Percentiles rank a stretch among this genome's conserved stretches.
These are phyloP conservation scores for Fraxinus angustifolia DNA, from an alignment of 305 asterid genomes.

Conservation along the genomic window DNA sequence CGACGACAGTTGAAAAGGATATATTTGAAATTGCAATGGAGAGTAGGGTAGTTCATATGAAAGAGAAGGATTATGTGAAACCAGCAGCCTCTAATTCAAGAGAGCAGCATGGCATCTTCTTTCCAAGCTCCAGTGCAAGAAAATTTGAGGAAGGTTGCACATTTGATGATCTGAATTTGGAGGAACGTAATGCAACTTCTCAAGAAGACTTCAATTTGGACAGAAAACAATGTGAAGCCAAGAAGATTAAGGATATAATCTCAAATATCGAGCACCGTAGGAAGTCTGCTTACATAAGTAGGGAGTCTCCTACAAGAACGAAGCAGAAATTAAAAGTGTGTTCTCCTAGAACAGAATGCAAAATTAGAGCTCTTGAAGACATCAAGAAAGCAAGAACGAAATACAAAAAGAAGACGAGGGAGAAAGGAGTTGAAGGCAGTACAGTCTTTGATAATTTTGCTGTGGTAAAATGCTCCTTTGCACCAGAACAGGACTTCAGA, in stretches of 20 bases:
- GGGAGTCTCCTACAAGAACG: conserved; percentile 28
- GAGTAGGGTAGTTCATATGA: conserved; percentile 23
- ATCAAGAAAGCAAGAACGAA: conserved; percentile 50
- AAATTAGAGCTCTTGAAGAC: conserved; percentile 52
- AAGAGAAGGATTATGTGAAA: neutral
- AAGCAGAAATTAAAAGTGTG: conserved; percentile 31
- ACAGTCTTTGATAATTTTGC: conserved; percentile 40
- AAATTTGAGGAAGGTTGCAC: conserved; percentile 21
- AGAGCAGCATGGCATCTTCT: neutral
- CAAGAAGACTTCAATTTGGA: conserved; percentile 28
- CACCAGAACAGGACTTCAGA: conserved; percentile 42
- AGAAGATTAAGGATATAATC: conserved; percentile 21
- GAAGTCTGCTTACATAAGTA: conserved; percentile 29
- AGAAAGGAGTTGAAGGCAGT: conserved; percentile 11
- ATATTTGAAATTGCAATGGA: conserved; percentile 24
- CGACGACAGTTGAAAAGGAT: conserved; percentile 22
- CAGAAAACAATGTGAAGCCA: conserved; percentile 24
- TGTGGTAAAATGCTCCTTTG: conserved; percentile 35
- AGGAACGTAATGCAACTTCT: conserved; percentile 10
- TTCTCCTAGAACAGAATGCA: conserved; percentile 56
- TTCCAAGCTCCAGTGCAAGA: conserved; percentile 12
- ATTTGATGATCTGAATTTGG: neutral
- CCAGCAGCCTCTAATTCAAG: neutral
- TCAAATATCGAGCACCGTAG: conserved; percentile 25
- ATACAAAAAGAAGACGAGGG: conserved; percentile 25